Evolutionary conservation across 176 grass and related monocot species (phyloP).

Genomic region (Cenchrus americanus): DNA sequence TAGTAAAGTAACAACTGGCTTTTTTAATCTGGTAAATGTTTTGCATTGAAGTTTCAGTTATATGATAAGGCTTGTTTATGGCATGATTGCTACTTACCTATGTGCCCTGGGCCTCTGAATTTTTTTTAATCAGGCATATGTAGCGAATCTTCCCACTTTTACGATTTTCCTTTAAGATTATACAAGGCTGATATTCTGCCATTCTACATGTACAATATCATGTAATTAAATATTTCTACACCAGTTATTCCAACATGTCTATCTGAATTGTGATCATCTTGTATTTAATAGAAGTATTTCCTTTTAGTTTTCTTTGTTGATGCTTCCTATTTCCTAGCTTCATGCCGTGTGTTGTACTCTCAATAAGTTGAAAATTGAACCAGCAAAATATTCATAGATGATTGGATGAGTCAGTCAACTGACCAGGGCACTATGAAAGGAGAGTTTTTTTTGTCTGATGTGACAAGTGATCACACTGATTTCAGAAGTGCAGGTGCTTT

Average conservation of each 20-base stretch:
- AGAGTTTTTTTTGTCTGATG: conserved; percentile 7
- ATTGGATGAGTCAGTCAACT: conserved; percentile 18
- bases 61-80: background rate
- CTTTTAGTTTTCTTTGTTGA: background rate
- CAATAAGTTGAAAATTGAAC: conserved; percentile 7
- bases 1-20: background rate
- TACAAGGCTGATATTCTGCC: background rate
- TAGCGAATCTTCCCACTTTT: background rate
- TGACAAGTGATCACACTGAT: conserved; percentile 26
- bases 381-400: background rate
- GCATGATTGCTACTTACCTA: background rate
- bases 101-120: background rate
- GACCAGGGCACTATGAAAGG: background rate
- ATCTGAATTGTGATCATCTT: background rate
- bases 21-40: conserved; percentile 20
- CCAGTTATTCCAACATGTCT: background rate
- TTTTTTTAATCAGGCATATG: conserved; percentile 14
- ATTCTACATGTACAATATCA: background rate
- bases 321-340: background rate
- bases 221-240: background rate
- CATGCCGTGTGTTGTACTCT: conserved; percentile 27
- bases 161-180: background rate
- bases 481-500: background rate
- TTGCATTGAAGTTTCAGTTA: background rate
- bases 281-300: background rate